These are phyloP conservation scores for Leptoxyphium fumago DNA, from an alignment of 2,329 filamentous ascomycete species.

Conservation along the genomic window DNA sequence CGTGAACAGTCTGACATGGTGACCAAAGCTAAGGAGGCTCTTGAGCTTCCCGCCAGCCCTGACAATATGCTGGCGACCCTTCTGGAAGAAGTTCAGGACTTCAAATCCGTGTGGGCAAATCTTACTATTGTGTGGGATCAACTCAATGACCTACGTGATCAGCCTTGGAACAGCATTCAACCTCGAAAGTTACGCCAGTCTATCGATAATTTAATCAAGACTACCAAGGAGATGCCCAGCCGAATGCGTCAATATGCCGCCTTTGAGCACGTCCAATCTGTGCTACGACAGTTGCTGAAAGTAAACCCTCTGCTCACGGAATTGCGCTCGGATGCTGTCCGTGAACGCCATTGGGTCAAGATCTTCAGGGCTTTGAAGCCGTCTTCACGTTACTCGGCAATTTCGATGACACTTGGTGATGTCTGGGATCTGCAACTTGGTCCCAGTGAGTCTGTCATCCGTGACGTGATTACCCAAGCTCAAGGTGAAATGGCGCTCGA, in stretches of 20 bases:
- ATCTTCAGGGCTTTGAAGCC: slow-evolving; percentile 95
- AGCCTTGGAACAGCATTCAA: slow-evolving; percentile 87
- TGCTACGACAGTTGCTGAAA: slow-evolving; percentile 76
- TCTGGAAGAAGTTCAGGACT: slow-evolving; percentile 92
- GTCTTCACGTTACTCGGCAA: slow-evolving; percentile 81
- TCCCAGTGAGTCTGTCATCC: slow-evolving; percentile 73
- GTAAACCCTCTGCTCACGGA: slow-evolving; percentile 79
- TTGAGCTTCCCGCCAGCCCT: slow-evolving; percentile 68
- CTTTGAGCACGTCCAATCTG: slow-evolving; percentile 95
- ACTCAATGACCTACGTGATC: slow-evolving; percentile 82
- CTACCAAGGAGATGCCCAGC: slow-evolving; percentile 98
- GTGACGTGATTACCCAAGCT: slow-evolving; percentile 86
- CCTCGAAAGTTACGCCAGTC: slow-evolving; percentile 82
- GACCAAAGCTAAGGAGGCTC: slow-evolving; percentile 87
- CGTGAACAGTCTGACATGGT: slow-evolving; percentile 87
- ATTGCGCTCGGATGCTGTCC: slow-evolving; percentile 89
- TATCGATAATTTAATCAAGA: slow-evolving; percentile 85
- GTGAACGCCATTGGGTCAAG: slow-evolving; percentile 92
- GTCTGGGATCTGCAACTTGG: slow-evolving; percentile 95
- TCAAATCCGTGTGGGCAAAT: slow-evolving; percentile 96
- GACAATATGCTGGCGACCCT: slow-evolving; percentile 75
- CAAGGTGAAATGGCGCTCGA: slow-evolving; percentile 97
- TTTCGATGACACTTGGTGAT: slow-evolving; percentile 92
- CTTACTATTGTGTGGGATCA: slow-evolving; percentile 94
- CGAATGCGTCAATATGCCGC: slow-evolving; percentile 98